Evolutionary conservation across 495 filamentous ascomycete genomes (phyloP).

Genomic region (Penicillium cataractarum): DNA sequence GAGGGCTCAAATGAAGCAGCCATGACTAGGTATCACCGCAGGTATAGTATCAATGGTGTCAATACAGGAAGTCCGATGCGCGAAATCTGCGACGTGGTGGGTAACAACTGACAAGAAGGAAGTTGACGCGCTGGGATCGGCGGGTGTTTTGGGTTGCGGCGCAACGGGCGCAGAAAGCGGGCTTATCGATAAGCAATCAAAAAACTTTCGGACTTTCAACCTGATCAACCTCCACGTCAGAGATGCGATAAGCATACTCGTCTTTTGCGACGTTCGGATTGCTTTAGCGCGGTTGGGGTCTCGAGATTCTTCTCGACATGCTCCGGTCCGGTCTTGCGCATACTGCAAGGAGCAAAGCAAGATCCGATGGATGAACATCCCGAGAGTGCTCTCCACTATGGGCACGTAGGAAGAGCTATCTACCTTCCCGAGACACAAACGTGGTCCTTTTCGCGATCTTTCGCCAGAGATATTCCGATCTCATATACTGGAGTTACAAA

Average conservation of each 20-base stretch:
- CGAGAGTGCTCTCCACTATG: slow-evolving; percentile 62
- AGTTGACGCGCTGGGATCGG: slow-evolving; percentile 12
- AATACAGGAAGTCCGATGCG: background rate
- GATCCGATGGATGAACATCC: slow-evolving; percentile 65
- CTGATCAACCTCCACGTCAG: background rate
- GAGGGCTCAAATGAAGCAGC: slow-evolving; percentile 72
- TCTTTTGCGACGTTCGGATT: background rate
- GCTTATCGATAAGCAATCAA: slow-evolving; percentile 32
- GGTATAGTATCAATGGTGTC: background rate
- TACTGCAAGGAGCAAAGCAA: slow-evolving; percentile 40
- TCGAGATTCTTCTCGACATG: slow-evolving; percentile 40
- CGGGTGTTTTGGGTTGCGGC: slow-evolving; percentile 33
- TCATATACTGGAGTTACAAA: slow-evolving; percentile 40
- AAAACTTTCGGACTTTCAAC: slow-evolving; percentile 17
- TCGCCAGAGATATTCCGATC: slow-evolving; percentile 31
- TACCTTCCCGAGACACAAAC: slow-evolving; percentile 56
- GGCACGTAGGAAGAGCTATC: slow-evolving; percentile 61
- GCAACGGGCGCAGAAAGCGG: slow-evolving; percentile 30
- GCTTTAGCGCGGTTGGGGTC: background rate
- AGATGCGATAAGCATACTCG: background rate
- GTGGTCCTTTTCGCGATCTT: slow-evolving; percentile 60
- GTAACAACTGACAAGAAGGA: slow-evolving; percentile 3
- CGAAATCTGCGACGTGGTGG: slow-evolving; percentile 7
- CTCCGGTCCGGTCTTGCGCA: slow-evolving; percentile 30
- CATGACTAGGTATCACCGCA: slow-evolving; percentile 12